Conservation (phyloP, 345 rosid species). For the Lumnitzera littorea region DNA sequence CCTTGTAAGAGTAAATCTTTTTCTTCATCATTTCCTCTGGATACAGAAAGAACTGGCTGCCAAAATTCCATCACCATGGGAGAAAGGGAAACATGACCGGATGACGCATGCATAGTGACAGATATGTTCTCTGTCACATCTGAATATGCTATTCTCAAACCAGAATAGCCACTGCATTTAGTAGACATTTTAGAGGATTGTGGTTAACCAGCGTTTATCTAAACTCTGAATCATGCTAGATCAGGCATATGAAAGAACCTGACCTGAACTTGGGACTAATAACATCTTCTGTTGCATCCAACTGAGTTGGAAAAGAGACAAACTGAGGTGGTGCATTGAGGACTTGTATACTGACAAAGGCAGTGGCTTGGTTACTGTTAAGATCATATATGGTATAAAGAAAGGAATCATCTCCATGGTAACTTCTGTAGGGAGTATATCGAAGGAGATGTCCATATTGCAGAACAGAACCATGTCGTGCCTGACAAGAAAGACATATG, state of each 20-base stretch:
- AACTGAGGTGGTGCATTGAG: slow-evolving; percentile 85
- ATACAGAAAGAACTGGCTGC: slow-evolving; percentile 48
- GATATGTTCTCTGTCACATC: slow-evolving; percentile 59
- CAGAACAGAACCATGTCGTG: slow-evolving; percentile 74
- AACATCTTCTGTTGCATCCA: slow-evolving; percentile 74
- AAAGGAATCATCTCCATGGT: slow-evolving; percentile 69
- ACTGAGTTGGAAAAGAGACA: slow-evolving; percentile 45
- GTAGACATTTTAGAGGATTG: neutral
- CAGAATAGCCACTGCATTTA: slow-evolving; percentile 56
- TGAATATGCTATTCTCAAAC: slow-evolving; percentile 63
- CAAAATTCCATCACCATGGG: slow-evolving; percentile 66
- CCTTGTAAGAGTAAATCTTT: slow-evolving; percentile 56
- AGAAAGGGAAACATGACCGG: slow-evolving; percentile 48
- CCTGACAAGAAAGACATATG: slow-evolving; percentile 37
- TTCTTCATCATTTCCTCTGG: slow-evolving; percentile 29
- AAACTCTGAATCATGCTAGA: neutral
- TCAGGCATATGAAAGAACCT: neutral
- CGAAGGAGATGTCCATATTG: slow-evolving; percentile 54
- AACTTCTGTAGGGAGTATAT: slow-evolving; percentile 73
- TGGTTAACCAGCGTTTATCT: neutral
- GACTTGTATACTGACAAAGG: slow-evolving; percentile 45
- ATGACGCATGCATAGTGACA: slow-evolving; percentile 48
- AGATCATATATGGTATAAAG: slow-evolving; percentile 55
- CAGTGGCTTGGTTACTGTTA: slow-evolving; percentile 58
- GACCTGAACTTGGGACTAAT: slow-evolving; percentile 69